These are phyloP conservation scores for Penicillium thymicola DNA, from an alignment of 2,329 filamentous ascomycete species.

Conservation along the genomic window DNA sequence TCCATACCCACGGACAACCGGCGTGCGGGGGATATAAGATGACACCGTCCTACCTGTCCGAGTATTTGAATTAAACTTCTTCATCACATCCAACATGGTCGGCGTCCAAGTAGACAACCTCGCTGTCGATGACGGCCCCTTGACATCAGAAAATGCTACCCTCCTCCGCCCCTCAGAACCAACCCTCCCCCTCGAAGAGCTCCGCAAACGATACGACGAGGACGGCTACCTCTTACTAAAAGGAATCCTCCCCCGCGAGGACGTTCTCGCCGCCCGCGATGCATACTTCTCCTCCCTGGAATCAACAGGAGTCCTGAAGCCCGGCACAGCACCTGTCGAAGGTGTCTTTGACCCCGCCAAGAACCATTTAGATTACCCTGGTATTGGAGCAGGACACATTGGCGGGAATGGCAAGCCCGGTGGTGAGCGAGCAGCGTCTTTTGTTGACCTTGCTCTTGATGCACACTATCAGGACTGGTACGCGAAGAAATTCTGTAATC, in stretches of 20 bases:
- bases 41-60: not conserved
- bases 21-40: not conserved
- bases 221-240: constrained; percentile 59
- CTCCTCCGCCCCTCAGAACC: constrained; percentile 45
- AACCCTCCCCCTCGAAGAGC: constrained; percentile 46
- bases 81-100: constrained; percentile 15
- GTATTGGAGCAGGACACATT: constrained; percentile 53
- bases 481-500: constrained; percentile 53
- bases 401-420: constrained; percentile 48
- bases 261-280: constrained; percentile 52
- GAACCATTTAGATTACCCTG: constrained; percentile 46
- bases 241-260: constrained; percentile 50
- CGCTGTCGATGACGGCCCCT: constrained; percentile 47
- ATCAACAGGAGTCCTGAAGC: constrained; percentile 56
- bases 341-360: constrained; percentile 53
- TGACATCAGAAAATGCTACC: constrained; percentile 45
- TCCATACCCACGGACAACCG: not conserved
- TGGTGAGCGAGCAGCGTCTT: constrained; percentile 42
- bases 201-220: constrained; percentile 46
- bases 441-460: constrained; percentile 52
- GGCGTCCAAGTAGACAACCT: constrained; percentile 25
- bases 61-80: not conserved
- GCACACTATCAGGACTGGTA: constrained; percentile 56
- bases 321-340: constrained; percentile 50
- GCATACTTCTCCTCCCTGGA: constrained; percentile 54